Base-by-base conservation (phyloP, 768 basidiomycete genomes). In the Amanita pseudoporphyria region DNA sequence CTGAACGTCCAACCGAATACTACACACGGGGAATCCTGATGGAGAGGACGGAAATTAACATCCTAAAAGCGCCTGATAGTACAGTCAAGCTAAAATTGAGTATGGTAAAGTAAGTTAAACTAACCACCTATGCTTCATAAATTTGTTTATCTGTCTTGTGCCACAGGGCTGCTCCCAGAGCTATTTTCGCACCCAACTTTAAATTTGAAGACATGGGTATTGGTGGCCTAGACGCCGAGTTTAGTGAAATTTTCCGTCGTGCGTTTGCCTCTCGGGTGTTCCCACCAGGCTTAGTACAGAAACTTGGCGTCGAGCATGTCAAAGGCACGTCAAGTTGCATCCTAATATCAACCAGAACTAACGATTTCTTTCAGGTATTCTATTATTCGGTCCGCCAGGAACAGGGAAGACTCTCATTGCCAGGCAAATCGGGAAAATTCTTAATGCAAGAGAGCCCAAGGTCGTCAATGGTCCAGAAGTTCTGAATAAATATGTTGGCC, bases 131-230 rank as follows among this genome's bases (percentile, higher is more conserved):
- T 7, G n/a, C 32, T 21, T 26, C 21, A 35, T 18, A 37, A 26
- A 14, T 19, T 19, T 26, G 36, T 26, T 37, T 18, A 45, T 38
- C 44, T 31, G 13, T 22, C 26, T 28, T 28, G 26, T 7, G 31
- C 18, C 10, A 56, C 42, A 94, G 91, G 58, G 81, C 89, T 0
- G 83, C 92, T 5, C 81, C 93, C 6, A 98, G 97, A 62, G 92
- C 96, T 0, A 95, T 99, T 57, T 77, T 99, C 9, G 84, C 92
- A 0, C 92, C 96, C 1, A 97, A 97, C 67, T 99, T 99, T 79
- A 98, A 96, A 66, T 99, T 99, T 54, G 89, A 95, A 60, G 96
- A 99, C 64, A 98, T 99, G 95, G 96, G 96, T 14, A 98, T 99
- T 59, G 96, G 96, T 60, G 96, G 96, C 60, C 73, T 99, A 30